These are phyloP conservation scores for Boletus vermiculosoides DNA, from an alignment of 768 basidiomycete genomes.

Conservation along the genomic window DNA sequence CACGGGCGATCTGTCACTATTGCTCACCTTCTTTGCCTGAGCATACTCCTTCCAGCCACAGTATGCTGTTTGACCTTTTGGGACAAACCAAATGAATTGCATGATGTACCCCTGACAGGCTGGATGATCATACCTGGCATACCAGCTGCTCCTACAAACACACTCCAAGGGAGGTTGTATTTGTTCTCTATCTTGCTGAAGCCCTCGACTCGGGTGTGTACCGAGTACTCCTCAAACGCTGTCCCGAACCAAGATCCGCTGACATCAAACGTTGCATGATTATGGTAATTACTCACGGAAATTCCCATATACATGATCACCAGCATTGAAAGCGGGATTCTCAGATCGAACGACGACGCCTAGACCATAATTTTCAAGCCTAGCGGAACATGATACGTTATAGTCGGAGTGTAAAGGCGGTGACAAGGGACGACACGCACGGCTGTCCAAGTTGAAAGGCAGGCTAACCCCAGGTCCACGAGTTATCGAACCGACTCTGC, in stretches of 20 bases:
- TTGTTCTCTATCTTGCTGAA: conserved; percentile 25
- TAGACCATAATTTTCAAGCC: conserved; percentile 39
- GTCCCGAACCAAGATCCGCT: conserved; percentile 43
- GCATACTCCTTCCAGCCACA: conserved; percentile 20
- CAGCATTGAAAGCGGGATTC: not conserved
- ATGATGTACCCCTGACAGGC: conserved; percentile 7
- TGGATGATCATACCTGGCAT: conserved; percentile 21
- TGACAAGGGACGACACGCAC: not conserved
- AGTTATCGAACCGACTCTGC: not conserved
- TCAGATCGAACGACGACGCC: conserved; percentile 28
- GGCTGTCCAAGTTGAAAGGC: conserved; percentile 17
- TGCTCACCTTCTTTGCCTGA: conserved; percentile 25
- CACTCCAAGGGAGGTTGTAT: conserved; percentile 30
- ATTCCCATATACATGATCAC: conserved; percentile 23
- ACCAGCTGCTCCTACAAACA: conserved; percentile 33
- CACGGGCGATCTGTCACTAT: too few relatives aligned
- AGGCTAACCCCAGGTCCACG: not conserved
- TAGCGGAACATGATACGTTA: not conserved
- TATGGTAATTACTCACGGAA: conserved; percentile 34
- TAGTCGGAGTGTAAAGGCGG: too few relatives aligned
- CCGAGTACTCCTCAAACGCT: conserved; percentile 21
- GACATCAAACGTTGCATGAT: conserved; percentile 33
- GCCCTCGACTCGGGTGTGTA: not conserved
- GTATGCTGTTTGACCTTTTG: conserved; percentile 28
- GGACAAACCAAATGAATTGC: not conserved